Base-by-base conservation (phyloP, 257 asterid species). In the Solanum etuberosum region DNA sequence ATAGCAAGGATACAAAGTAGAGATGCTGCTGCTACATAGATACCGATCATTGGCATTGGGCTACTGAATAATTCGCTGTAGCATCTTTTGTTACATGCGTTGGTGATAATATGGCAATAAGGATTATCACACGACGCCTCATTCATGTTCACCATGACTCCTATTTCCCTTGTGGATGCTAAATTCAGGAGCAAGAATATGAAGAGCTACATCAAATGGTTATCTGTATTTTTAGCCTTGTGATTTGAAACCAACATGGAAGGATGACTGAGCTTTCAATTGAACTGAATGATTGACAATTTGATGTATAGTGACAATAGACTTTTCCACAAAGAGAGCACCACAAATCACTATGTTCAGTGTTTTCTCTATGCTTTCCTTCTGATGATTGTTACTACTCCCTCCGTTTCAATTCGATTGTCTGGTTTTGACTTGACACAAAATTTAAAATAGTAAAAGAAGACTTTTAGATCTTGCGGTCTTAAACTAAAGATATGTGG, bases 21-120 rank as follows among this genome's bases (percentile, higher is more conserved):
- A 77, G 90, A 88, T 18, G 90, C 90, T n/a, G 48, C 71, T n/a
- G 86, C 88, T 38, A 88, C 85, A 72, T 72, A 74, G 14, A 77
- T 6, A 31, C 90, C 90, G 0, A 85, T 87, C 86, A 80, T 27
- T 37, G 86, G 90, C 88, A 85, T 37, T 27, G 86, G 90, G 2
- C 20, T 43, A 71, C 88, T 86, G 13, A 61, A 57, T 37, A 54
- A 3, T 38, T 74, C 11, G 21, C 0, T 74, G 83, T 35, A 74
- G 54, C 83, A 74, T 74, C 83, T 0, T 35, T 9, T 2, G 81
- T 72, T 72, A 23, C 81, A 72, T 35, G 29, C 81, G 4, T 72
- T n/a, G 6, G 81, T 35, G 81, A 72, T 20, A 18, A 2, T 72
- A 35, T 5, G 81, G 29, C 81, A 72, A 1, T 34, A 72, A 72